Conservation (phyloP, 2,329 filamentous ascomycete species). For the Aspergillus felis region DNA sequence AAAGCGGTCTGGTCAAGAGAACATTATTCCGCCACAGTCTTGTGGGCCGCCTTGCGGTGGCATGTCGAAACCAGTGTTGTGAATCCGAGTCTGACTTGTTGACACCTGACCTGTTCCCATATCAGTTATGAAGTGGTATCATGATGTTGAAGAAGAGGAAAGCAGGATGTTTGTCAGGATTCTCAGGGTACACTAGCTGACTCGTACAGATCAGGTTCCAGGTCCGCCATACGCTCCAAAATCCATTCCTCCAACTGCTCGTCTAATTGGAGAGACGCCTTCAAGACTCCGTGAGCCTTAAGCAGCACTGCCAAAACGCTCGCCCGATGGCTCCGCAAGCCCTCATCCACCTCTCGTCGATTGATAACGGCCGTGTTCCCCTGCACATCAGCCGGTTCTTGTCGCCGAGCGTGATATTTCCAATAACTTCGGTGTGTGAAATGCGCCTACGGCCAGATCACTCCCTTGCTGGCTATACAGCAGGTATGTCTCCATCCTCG, state of each 20-base stretch:
- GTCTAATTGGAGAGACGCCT: not conserved
- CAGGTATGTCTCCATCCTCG: not conserved
- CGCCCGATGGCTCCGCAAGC: constrained; percentile 23
- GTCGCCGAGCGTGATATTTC: constrained; percentile 48
- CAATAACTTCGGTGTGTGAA: constrained; percentile 43
- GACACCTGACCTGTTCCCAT: no score
- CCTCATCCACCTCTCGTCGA: constrained; percentile 46
- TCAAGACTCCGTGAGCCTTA: not conserved
- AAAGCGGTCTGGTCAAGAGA: not conserved
- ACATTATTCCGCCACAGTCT: not conserved
- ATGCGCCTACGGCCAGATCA: constrained; percentile 42
- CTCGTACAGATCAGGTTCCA: not conserved
- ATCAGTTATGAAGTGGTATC: not conserved
- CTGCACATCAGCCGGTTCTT: constrained; percentile 32
- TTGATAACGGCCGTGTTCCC: constrained; percentile 41
- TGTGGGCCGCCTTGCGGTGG: not conserved
- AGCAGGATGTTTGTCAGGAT: not conserved
- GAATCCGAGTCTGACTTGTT: not conserved
- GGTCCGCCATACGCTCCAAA: not conserved
- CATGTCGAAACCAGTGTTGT: not conserved
- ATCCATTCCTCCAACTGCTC: not conserved
- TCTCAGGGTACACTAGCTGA: not conserved
- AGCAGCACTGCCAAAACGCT: not conserved
- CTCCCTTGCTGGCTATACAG: constrained; percentile 27
- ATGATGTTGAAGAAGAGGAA: not conserved